phyloP scores from a whole-genome alignment of 352 stramenopile genomes.

The Globisporangium uncinulatum region DNA sequence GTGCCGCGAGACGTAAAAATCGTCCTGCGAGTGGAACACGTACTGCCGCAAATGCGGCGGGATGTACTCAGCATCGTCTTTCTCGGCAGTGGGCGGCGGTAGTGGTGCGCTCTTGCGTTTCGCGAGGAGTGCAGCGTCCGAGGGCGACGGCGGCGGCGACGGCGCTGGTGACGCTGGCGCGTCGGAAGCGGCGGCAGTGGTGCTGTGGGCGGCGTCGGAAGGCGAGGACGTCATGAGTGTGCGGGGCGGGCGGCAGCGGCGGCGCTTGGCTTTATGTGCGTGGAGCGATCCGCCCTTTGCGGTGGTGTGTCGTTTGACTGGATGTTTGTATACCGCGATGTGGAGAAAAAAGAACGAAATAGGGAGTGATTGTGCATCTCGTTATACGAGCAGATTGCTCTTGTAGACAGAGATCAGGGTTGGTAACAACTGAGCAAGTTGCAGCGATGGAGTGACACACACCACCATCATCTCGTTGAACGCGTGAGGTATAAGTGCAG shows the following conservation, averaged over 20 bases:
- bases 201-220: background rate
- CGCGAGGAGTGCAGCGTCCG: conserved; percentile 4
- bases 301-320: background rate
- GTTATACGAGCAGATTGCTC: background rate
- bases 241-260: background rate
- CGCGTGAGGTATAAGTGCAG: too few relatives aligned
- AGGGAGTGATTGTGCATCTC: background rate
- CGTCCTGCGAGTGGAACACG: conserved; percentile 89
- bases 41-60: conserved; percentile 76
- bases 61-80: conserved; percentile 77
- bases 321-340: background rate
- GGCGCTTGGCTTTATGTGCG: background rate
- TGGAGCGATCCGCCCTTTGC: background rate
- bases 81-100: conserved; percentile 6
- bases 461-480: too few relatives aligned
- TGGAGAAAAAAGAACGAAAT: background rate
- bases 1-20: conserved; percentile 90
- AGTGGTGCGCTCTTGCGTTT: conserved; percentile 1
- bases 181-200: background rate
- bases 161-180: background rate
- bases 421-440: background rate
- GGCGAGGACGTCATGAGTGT: background rate
- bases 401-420: background rate
- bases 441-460: too few relatives aligned
- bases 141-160: conserved; percentile 8